These are phyloP conservation scores for Stellera chamaejasme DNA, from an alignment of 345 rosid species.

Conservation along the genomic window DNA sequence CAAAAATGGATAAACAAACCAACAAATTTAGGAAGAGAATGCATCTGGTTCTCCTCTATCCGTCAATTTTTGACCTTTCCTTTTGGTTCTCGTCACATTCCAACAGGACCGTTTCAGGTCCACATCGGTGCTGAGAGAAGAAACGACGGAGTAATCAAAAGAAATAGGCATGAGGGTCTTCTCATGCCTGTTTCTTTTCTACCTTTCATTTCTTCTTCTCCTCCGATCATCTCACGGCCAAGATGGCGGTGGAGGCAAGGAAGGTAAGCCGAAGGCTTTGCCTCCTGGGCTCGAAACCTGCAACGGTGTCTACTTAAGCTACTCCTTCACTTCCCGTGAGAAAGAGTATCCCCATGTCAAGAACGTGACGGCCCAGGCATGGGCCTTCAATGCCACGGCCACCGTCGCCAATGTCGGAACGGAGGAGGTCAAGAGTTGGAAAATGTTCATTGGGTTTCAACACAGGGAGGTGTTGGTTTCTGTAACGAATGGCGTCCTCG, in stretches of 20 bases:
- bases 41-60: too few species aligned
- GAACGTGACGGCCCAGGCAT: slow-evolving; percentile 73
- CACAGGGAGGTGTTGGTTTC: slow-evolving; percentile 63
- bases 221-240: slow-evolving; percentile 34
- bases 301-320: slow-evolving; percentile 62
- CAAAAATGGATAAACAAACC: too few species aligned
- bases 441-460: slow-evolving; percentile 62
- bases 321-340: slow-evolving; percentile 44
- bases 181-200: slow-evolving; percentile 20
- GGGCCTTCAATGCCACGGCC: slow-evolving; percentile 70
- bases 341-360: slow-evolving; percentile 57
- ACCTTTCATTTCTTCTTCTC: slow-evolving; percentile 13
- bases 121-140: neutral
- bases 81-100: too few species aligned
- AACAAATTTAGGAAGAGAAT: too few species aligned
- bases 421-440: slow-evolving; percentile 69
- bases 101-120: too few species aligned
- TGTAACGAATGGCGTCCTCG: slow-evolving; percentile 34
- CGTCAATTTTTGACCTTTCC: too few species aligned
- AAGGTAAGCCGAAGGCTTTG: slow-evolving; percentile 24
- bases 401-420: slow-evolving; percentile 52
- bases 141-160: neutral
- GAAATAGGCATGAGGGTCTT: slow-evolving; percentile 30
- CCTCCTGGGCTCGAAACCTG: slow-evolving; percentile 52
- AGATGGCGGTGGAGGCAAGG: slow-evolving; percentile 25